Evolutionary conservation across 1,284 basidiomycete species (phyloP).

Genomic region (Tremellales sp.): DNA sequence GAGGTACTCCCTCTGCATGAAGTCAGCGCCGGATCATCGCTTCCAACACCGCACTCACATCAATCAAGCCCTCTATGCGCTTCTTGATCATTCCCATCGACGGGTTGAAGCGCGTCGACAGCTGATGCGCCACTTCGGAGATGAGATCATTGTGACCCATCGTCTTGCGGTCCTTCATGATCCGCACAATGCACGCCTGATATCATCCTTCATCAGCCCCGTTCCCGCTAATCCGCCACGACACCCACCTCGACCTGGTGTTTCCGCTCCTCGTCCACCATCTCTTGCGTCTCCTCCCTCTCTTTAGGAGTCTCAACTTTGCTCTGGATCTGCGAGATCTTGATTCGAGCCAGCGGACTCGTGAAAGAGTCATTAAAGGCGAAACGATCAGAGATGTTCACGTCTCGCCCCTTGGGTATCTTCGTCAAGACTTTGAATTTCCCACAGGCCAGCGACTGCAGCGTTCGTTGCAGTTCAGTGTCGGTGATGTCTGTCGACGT

Average conservation of each 20-base stretch:
- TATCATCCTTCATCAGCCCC: neutral
- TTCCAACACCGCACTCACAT: constrained; percentile 55
- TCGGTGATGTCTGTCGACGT: constrained; percentile 68
- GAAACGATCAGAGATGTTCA: constrained; percentile 73
- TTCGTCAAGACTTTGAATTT: constrained; percentile 93
- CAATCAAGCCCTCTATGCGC: constrained; percentile 89
- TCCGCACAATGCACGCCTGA: constrained; percentile 91
- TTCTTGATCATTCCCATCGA: constrained; percentile 86
- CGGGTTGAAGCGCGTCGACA: constrained; percentile 80
- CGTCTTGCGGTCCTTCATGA: constrained; percentile 95
- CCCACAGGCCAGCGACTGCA: constrained; percentile 96
- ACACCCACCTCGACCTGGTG: constrained; percentile 79
- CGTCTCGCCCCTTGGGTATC: constrained; percentile 79
- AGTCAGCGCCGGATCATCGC: constrained; percentile 6
- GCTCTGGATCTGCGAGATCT: constrained; percentile 84
- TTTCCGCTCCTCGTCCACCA: constrained; percentile 87
- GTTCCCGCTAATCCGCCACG: neutral
- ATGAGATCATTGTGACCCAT: constrained; percentile 87
- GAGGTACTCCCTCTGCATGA: constrained; percentile 45
- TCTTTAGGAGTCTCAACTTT: constrained; percentile 84
- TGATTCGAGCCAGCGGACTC: constrained; percentile 79
- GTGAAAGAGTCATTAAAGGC: constrained; percentile 83
- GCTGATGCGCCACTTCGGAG: constrained; percentile 83
- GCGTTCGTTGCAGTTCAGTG: constrained; percentile 75
- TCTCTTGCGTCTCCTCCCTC: constrained; percentile 82